A percentile compares a stretch with the other conserved stretches of the same genome.
These are phyloP conservation scores for Spongispora temasekensis DNA, from an alignment of 1,284 basidiomycete species.

Conservation along the genomic window DNA sequence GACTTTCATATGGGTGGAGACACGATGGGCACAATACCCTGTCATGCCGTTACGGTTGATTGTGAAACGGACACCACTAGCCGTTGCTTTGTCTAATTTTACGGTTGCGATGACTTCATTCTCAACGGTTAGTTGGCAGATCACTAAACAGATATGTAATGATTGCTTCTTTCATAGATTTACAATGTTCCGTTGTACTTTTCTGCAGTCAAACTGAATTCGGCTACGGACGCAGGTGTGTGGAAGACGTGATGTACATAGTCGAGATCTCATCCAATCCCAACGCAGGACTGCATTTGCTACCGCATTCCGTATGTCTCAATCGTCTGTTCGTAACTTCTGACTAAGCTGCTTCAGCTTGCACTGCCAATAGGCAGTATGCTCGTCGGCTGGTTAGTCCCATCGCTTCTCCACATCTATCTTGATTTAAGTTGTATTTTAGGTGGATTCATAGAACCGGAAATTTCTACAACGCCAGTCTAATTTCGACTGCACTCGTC, in stretches of 20 bases:
- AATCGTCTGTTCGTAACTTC: background rate
- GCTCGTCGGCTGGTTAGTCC: conserved; percentile 66
- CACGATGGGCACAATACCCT: conserved; percentile 72
- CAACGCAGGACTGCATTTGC: conserved; percentile 69
- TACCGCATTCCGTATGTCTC: conserved; percentile 79
- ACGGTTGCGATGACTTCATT: conserved; percentile 75
- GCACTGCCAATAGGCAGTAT: conserved; percentile 82
- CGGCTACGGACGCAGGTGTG: conserved; percentile 71
- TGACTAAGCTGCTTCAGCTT: conserved; percentile 44
- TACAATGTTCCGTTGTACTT: conserved; percentile 91
- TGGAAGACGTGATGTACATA: conserved; percentile 8
- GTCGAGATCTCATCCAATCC: conserved; percentile 1
- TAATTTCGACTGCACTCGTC: conserved; percentile 56
- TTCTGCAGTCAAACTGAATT: conserved; percentile 78
- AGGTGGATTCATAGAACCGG: conserved; percentile 86
- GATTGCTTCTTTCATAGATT: conserved; percentile 47
- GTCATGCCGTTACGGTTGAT: conserved; percentile 85
- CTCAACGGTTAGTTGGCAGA: conserved; percentile 63
- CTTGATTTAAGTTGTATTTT: conserved; percentile 1
- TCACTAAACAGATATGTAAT: background rate
- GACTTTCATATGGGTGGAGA: conserved; percentile 75
- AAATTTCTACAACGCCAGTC: conserved; percentile 73
- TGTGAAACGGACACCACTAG: conserved; percentile 72
- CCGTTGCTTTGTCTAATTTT: conserved; percentile 81
- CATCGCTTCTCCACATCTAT: background rate